phyloP scores from a whole-genome alignment of 1,284 basidiomycete genomes.

The Ceraceosorus bombacis region DNA sequence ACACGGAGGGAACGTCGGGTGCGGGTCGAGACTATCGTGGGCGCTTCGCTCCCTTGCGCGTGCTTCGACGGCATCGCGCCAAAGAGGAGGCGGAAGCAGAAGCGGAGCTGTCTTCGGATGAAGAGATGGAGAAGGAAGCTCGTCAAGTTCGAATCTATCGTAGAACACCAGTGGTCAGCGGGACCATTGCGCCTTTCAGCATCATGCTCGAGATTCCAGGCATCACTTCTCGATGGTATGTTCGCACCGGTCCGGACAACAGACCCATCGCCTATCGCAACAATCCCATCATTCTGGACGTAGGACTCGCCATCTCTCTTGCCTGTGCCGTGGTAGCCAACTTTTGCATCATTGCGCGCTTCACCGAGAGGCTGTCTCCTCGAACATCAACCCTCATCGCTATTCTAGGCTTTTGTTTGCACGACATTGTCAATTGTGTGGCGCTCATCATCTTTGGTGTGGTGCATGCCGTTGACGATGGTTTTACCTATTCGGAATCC shows the following conservation, averaged over 20 bases:
- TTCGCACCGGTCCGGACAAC: constrained; percentile 18
- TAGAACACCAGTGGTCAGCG: constrained; percentile 51
- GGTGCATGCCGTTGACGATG: constrained; percentile 57
- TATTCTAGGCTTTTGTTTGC: constrained; percentile 57
- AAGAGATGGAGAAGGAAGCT: too few species aligned
- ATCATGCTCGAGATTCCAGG: constrained; percentile 60
- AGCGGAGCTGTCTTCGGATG: too few species aligned
- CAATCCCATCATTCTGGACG: constrained; percentile 53
- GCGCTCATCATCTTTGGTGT: constrained; percentile 62
- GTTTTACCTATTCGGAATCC: constrained; percentile 53
- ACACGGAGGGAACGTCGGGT: too few species aligned
- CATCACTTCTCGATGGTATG: constrained; percentile 30
- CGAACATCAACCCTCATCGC: constrained; percentile 58
- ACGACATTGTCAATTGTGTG: constrained; percentile 63
- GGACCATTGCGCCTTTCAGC: constrained; percentile 65
- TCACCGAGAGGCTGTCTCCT: constrained; percentile 54
- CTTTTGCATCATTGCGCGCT: constrained; percentile 61
- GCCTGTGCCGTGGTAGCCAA: constrained; percentile 65
- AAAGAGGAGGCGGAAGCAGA: too few species aligned
- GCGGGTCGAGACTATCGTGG: too few species aligned
- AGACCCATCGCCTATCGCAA: constrained; percentile 23
- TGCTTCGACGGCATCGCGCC: too few species aligned
- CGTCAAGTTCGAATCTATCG: constrained; percentile 1
- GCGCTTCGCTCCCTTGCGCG: too few species aligned
- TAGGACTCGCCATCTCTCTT: constrained; percentile 64